phyloP scores from a whole-genome alignment of 164 flowering plant genomes.

The Tinospora cordifolia region DNA sequence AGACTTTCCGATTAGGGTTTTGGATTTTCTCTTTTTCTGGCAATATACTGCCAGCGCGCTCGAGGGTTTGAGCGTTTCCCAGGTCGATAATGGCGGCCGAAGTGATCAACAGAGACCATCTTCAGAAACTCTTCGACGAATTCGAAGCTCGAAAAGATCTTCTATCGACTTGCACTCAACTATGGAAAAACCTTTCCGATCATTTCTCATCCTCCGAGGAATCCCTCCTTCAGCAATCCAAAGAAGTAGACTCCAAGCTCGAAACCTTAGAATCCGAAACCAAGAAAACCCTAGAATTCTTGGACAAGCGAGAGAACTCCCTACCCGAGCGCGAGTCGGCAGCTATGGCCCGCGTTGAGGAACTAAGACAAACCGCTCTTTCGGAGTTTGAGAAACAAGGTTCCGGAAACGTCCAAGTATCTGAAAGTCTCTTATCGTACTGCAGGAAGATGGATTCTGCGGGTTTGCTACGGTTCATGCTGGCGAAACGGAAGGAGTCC shows the following conservation, averaged over 20 bases:
- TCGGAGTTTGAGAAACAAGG: slow-evolving; percentile 22
- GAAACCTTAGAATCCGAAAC: slow-evolving; percentile 32
- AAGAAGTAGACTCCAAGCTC: slow-evolving; percentile 35
- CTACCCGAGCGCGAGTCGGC: slow-evolving; percentile 39
- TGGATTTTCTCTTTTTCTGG: background rate
- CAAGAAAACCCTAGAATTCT: slow-evolving; percentile 29
- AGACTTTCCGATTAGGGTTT: background rate
- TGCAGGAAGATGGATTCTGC: slow-evolving; percentile 40
- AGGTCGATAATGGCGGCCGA: slow-evolving; percentile 26
- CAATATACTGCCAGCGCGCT: too few species aligned
- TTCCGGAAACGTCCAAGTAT: slow-evolving; percentile 6
- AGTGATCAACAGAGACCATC: slow-evolving; percentile 17
- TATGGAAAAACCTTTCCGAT: slow-evolving; percentile 34
- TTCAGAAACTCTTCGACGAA: slow-evolving; percentile 24
- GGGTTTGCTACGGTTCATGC: slow-evolving; percentile 33
- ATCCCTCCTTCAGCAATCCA: slow-evolving; percentile 27
- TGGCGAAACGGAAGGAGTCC: slow-evolving; percentile 43
- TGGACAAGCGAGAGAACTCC: slow-evolving; percentile 34
- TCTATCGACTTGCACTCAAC: slow-evolving; percentile 32
- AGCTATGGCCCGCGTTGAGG: slow-evolving; percentile 27
- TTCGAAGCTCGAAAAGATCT: slow-evolving; percentile 35
- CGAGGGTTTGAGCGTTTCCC: background rate
- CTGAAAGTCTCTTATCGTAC: slow-evolving; percentile 24
- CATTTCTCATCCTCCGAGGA: slow-evolving; percentile 37
- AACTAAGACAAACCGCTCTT: slow-evolving; percentile 29